phyloP scores from a whole-genome alignment of 352 stramenopile species.

The Globisporangium heterothallicum region DNA sequence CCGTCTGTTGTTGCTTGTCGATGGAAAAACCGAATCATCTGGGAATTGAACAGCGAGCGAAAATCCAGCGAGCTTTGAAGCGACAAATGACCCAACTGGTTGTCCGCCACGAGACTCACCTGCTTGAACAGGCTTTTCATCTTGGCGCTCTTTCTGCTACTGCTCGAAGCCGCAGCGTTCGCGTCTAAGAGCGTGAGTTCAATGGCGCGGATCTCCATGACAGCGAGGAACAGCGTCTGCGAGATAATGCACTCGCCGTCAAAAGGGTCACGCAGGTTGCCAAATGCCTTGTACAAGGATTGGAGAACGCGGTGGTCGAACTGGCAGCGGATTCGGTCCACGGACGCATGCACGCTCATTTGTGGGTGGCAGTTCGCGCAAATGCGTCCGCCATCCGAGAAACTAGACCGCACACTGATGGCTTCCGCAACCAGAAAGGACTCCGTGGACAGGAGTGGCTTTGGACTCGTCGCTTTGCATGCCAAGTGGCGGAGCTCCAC shows the following conservation, averaged over 20 bases:
- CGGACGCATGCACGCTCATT: slow-evolving; percentile 29
- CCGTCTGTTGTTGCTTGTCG: neutral
- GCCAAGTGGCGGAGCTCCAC: slow-evolving; percentile 29
- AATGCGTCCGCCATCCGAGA: slow-evolving; percentile 41
- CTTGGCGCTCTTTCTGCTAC: neutral
- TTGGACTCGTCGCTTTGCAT: slow-evolving; percentile 15
- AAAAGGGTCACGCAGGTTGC: neutral
- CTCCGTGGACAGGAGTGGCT: slow-evolving; percentile 8
- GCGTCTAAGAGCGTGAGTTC: slow-evolving; percentile 44
- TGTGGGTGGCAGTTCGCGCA: slow-evolving; percentile 45
- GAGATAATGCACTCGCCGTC: slow-evolving; percentile 1
- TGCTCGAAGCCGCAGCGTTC: neutral
- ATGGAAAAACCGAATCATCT: slow-evolving; percentile 25
- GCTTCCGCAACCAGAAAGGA: slow-evolving; percentile 32
- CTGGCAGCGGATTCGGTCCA: slow-evolving; percentile 45
- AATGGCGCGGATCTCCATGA: slow-evolving; percentile 45
- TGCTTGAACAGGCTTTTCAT: slow-evolving; percentile 54
- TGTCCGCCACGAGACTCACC: slow-evolving; percentile 48
- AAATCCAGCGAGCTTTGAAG: slow-evolving; percentile 57
- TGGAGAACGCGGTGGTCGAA: slow-evolving; percentile 24
- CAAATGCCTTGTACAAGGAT: slow-evolving; percentile 5
- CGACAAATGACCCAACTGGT: slow-evolving; percentile 42
- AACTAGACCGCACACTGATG: slow-evolving; percentile 36
- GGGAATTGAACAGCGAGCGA: slow-evolving; percentile 36
- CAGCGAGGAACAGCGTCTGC: slow-evolving; percentile 37